Evolutionary conservation across 176 grass and related monocot species (phyloP).

Genomic region (Bothriochloa decipiens): DNA sequence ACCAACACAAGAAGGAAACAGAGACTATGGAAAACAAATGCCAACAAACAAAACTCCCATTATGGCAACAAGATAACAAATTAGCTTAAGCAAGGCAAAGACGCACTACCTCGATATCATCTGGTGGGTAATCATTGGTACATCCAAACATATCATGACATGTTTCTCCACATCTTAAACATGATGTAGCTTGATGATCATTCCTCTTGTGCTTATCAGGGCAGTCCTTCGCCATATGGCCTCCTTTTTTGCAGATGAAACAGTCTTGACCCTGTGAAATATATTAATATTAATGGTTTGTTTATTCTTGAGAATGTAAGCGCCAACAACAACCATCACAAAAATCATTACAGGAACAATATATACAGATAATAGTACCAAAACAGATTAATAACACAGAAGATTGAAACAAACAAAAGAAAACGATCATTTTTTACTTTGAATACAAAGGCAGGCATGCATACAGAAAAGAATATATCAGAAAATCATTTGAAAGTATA

Average conservation of each 20-base stretch:
- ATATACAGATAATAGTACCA: not conserved
- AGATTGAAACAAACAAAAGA: not conserved
- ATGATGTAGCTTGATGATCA: constrained; percentile 56
- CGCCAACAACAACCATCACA: not conserved
- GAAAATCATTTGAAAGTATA: not conserved
- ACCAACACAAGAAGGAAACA: not conserved
- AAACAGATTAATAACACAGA: constrained; percentile 1
- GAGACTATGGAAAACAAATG: not conserved
- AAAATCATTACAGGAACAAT: not conserved
- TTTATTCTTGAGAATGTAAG: constrained; percentile 23
- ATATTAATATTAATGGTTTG: constrained; percentile 7
- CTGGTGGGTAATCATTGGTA: constrained; percentile 63
- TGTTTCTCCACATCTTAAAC: constrained; percentile 78
- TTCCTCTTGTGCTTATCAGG: constrained; percentile 83
- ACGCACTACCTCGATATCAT: constrained; percentile 75
- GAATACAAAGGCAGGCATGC: constrained; percentile 11
- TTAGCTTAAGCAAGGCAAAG: constrained; percentile 6
- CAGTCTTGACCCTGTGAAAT: constrained; percentile 81
- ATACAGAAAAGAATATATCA: not conserved
- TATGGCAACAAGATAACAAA: constrained; percentile 5
- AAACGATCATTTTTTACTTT: not conserved
- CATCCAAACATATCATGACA: constrained; percentile 91
- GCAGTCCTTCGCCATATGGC: constrained; percentile 84
- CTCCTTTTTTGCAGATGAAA: constrained; percentile 88
- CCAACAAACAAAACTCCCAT: not conserved